phyloP scores from a whole-genome alignment of 495 filamentous ascomycete genomes.

The Mytilinidion resinicola region DNA sequence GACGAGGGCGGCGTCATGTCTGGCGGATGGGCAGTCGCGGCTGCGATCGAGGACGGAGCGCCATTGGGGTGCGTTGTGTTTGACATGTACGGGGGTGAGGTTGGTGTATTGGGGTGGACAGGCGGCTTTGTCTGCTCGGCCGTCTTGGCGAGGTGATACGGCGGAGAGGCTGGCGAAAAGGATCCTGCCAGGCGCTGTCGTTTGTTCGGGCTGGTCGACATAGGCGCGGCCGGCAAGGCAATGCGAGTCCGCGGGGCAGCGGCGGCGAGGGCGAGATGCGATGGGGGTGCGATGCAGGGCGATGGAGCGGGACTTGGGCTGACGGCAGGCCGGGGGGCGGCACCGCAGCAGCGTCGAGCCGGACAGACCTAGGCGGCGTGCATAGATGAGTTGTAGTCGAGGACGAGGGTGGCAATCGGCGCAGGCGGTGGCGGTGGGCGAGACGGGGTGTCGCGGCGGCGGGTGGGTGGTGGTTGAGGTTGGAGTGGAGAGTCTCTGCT shows the following conservation, averaged over 20 bases:
- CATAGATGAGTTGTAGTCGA: slow-evolving; percentile 5
- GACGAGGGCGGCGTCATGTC: slow-evolving; percentile 35
- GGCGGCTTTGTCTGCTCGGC: slow-evolving; percentile 28
- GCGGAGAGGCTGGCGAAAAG: slow-evolving; percentile 35
- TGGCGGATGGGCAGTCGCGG: slow-evolving; percentile 29
- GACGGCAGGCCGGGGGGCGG: slow-evolving; percentile 7
- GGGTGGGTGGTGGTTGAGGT: slow-evolving; percentile 28
- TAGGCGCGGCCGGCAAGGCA: slow-evolving; percentile 12
- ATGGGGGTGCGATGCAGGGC: background rate
- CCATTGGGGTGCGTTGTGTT: slow-evolving; percentile 21
- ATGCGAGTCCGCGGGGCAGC: slow-evolving; percentile 3
- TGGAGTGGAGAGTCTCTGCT: slow-evolving; percentile 26
- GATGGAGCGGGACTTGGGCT: slow-evolving; percentile 15
- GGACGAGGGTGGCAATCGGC: background rate
- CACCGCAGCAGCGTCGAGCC: slow-evolving; percentile 18
- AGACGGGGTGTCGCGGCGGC: slow-evolving; percentile 1
- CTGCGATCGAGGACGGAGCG: slow-evolving; percentile 30
- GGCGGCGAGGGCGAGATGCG: background rate
- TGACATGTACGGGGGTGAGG: slow-evolving; percentile 35
- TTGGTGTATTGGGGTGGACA: slow-evolving; percentile 36
- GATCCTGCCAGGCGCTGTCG: slow-evolving; percentile 32
- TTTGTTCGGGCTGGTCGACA: slow-evolving; percentile 32
- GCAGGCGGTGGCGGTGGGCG: background rate
- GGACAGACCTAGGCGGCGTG: slow-evolving; percentile 9
- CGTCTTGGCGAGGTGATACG: slow-evolving; percentile 30